Conservation (phyloP, 192 early-diverging fungal genomes). For the Oehlia diaphana region DNA sequence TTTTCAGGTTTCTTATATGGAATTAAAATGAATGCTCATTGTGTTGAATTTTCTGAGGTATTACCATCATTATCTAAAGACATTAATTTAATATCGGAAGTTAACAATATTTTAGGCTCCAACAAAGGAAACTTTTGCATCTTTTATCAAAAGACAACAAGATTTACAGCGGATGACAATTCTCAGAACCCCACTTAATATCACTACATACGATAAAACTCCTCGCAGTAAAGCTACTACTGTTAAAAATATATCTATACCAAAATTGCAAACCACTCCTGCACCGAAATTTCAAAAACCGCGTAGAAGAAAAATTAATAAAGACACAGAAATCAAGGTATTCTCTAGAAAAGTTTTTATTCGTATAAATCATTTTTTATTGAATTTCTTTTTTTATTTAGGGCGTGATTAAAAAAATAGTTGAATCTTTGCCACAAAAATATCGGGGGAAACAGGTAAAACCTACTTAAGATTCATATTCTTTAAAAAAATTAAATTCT, state of each 20-base stretch:
- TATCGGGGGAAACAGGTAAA: conserved; percentile 24
- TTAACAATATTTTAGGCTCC: conserved; percentile 10
- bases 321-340: neutral
- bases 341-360: neutral
- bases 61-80: neutral
- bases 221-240: neutral
- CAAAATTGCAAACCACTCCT: neutral
- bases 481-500: neutral
- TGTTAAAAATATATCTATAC: neutral
- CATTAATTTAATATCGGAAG: neutral
- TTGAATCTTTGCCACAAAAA: conserved; percentile 1
- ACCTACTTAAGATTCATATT: neutral
- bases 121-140: conserved; percentile 11
- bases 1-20: conserved; percentile 28
- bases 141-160: neutral
- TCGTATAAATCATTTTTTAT: neutral
- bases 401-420: conserved; percentile 11
- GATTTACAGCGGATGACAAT: neutral
- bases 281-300: neutral
- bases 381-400: neutral
- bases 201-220: neutral
- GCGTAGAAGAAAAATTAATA: conserved; percentile 2
- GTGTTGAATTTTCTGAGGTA: conserved; percentile 25
- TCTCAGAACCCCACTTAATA: neutral
- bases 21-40: conserved; percentile 31